These are phyloP conservation scores for Clonostachys byssicola DNA, from an alignment of 2,329 filamentous ascomycete species.

Conservation along the genomic window DNA sequence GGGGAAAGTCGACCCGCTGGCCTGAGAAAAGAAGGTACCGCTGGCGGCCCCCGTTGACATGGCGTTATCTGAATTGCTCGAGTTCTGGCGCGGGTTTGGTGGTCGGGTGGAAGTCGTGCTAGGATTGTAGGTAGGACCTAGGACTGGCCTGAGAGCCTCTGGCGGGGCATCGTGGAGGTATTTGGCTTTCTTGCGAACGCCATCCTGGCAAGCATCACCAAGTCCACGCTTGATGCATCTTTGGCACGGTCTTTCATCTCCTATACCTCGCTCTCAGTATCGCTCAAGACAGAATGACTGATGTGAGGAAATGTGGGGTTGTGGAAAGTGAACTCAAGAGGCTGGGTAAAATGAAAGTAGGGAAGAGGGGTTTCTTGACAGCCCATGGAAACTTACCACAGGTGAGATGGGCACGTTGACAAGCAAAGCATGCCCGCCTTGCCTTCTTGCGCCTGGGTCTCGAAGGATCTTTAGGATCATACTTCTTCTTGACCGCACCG, in stretches of 20 bases:
- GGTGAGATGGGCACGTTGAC: conserved; percentile 93
- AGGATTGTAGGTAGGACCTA: conserved; percentile 67
- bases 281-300: too few relatives aligned
- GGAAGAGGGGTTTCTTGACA: too few relatives aligned
- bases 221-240: conserved; percentile 92
- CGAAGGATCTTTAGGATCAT: conserved; percentile 83
- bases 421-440: conserved; percentile 90
- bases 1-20: conserved; percentile 40
- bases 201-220: conserved; percentile 89
- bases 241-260: conserved; percentile 90
- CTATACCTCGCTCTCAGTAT: conserved; percentile 37
- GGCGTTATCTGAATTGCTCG: conserved; percentile 39
- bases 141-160: conserved; percentile 82
- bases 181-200: conserved; percentile 97
- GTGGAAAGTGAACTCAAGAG: too few relatives aligned
- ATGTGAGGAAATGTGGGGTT: too few relatives aligned
- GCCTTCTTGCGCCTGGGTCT: conserved; percentile 94
- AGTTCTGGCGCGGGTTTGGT: conserved; percentile 42
- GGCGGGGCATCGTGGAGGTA: conserved; percentile 95
- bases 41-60: conserved; percentile 28
- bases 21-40: conserved; percentile 41
- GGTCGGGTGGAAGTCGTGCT: conserved; percentile 39
- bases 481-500: conserved; percentile 58
- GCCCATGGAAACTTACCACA: conserved; percentile 70
- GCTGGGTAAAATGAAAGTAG: too few relatives aligned